Evolutionary conservation across 2,329 filamentous ascomycete genomes (phyloP).

Genomic region (Dothiorella sarmentorum): DNA sequence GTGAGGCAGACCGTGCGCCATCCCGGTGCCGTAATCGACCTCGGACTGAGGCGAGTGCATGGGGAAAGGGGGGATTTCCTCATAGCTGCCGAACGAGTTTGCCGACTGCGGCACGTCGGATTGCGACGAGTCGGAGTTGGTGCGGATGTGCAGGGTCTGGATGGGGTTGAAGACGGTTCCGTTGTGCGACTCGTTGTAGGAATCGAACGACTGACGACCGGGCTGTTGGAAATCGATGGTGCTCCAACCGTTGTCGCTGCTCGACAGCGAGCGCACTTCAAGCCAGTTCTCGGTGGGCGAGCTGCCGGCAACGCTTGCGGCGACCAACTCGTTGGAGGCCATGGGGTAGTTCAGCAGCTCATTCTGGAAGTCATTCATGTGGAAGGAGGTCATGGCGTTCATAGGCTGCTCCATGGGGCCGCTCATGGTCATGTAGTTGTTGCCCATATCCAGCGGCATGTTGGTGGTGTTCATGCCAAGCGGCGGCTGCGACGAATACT

Average conservation of each 20-base stretch:
- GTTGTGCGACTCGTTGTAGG: constrained; percentile 50
- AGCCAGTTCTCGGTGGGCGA: constrained; percentile 69
- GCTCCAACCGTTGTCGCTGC: constrained; percentile 82
- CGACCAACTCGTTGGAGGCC: constrained; percentile 46
- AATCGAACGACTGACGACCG: constrained; percentile 65
- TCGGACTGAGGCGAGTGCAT: constrained; percentile 84
- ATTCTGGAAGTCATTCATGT: constrained; percentile 66
- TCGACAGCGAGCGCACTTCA: constrained; percentile 83
- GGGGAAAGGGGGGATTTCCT: constrained; percentile 69
- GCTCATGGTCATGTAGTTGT: constrained; percentile 39
- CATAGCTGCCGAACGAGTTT: constrained; percentile 70
- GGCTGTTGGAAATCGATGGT: constrained; percentile 61
- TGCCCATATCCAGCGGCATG: constrained; percentile 39
- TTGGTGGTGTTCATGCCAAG: constrained; percentile 28
- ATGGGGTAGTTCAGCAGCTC: constrained; percentile 58
- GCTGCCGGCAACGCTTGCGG: constrained; percentile 26
- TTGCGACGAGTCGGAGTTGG: constrained; percentile 70
- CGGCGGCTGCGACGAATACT: constrained; percentile 39
- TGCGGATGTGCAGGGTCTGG: constrained; percentile 84
- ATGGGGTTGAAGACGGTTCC: constrained; percentile 84
- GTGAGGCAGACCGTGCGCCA: constrained; percentile 49
- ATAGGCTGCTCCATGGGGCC: constrained; percentile 42
- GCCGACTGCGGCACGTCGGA: constrained; percentile 58
- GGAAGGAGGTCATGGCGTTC: constrained; percentile 38
- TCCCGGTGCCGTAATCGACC: constrained; percentile 64